Evolutionary conservation across 345 rosid species (phyloP), one percentile per base, ranked within the genome.

Genomic region (Noccaea caerulescens): DNA sequence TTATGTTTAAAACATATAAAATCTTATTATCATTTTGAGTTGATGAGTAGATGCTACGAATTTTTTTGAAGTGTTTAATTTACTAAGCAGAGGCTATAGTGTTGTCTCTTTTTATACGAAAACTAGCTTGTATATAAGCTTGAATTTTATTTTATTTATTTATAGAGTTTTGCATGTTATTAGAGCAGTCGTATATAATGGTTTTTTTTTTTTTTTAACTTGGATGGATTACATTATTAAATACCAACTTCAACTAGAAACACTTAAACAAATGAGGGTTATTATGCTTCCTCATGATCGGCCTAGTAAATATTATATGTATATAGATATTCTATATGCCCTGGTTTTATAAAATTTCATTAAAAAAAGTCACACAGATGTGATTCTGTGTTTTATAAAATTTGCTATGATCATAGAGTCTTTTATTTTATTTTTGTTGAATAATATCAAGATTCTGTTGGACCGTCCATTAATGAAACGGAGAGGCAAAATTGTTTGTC

Each of bases 401-500:
- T 61, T 75, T 68, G 37, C 68, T 54, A 68, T 68, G 68, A 57
- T 68, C 16, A 61, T 7, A 13, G 9, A 32, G 68, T 34, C 30
- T 34, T 67, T 67, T 36, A 10, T 7, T 23, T 50, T 52, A 3
- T 43, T 33, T 36, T 60, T 38, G 44, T 53, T 53, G 74, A 68
- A 44, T 54, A 61, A 61, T 14, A 44, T 34, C 34, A 54, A 68
- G 79, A 56, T 61, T 75, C 74, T 4, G 13, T 54, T 68, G 79
- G 79, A 75, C 79, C 59, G 79, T 47, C 79, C 69, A 61, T 75
- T 75, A 75, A 75, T 68, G 45, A 60, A 36, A 52, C 63, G 79
- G 79, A 75, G 79, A 68, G 79, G 79, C 79, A 68, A 62, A 68
- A 62, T 75, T 62, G 74, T 68, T 75, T 75, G 69, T 75, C 73